Base-by-base conservation (phyloP, 2,329 filamentous ascomycete species). In the Xylariales sp. region DNA sequence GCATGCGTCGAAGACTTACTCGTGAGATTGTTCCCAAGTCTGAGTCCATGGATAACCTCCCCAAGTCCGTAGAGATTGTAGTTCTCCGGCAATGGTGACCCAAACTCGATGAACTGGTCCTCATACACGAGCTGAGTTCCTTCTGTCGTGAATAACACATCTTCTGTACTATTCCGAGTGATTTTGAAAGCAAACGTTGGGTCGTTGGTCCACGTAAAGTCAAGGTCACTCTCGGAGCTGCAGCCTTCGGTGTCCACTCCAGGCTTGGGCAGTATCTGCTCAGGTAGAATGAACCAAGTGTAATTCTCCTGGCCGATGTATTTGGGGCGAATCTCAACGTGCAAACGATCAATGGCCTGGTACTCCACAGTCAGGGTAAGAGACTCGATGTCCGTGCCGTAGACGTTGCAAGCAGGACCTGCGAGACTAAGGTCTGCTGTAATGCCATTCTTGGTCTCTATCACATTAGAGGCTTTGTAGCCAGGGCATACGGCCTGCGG, bases 21-120 rank as follows among this genome's bases (percentile, higher is more conserved):
- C 1, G 83, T 88, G 40, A 80, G 70, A 54, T 89, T 86, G 48
- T 85, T 82, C 19, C 83, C 78, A n/a, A 91, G 69, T 27, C 83
- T 71, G 27, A 90, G 69, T 11, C 76, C 76, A 52, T 85, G 82
- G 22, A 90, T 86, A 1, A 77, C 75, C 62, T 90, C 86, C 12
- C 84, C 84, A 20, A 90, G 66, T 1, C 86, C 86, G 46, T 88
- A 88, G 0, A 88, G 58, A 48, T 89, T 88, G 61, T 88, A 88
- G 37, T 84, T 74, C 44, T 83, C 71, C 0, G 84, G 84, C 11
- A 88, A 59, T 19, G 70, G 57, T 14, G 80, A 82, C 4, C 72
- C 72, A 49, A 90, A 83, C 52, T 89, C 86, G 31, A 89, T 76
- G 59, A 88, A 90, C 52, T 90, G 86, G 50, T 89, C 75, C 54